Base-by-base conservation (phyloP, 805 yeast genomes). In the Hanseniaspora valbyensis region DNA sequence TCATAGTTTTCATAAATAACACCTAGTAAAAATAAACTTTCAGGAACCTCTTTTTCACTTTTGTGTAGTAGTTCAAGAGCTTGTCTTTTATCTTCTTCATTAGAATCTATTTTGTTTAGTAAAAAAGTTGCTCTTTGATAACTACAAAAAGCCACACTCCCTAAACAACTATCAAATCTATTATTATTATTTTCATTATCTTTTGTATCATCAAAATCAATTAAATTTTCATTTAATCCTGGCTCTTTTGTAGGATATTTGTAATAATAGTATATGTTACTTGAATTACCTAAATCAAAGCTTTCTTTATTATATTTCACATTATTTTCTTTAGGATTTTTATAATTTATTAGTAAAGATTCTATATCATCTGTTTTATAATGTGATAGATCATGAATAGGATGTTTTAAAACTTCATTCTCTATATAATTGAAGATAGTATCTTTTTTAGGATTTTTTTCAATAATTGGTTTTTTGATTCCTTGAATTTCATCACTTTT, bases 1-100 rank as follows among this genome's bases (percentile, higher is more conserved):
- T 26, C 44, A 32, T 48, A 40, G 18, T 48, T 48, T 33, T 48
- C 51, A 39, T 48, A 48, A 8, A 48, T 22, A 2, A 36, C 28
- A 25, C 44, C 51, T n/a, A 48, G n/a, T n/a, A 48, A 18, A 33
- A 48, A 48, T 16, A 32, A n/a, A 26, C 34, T 8, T 7, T 48
- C 44, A 14, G 51, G 51, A 40, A 40, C 34, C 5, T 19, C 12
- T 14, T 10, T 13, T 33, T 48, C 51, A 26, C 26, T 18, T 5
- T 29, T 25, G 26, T 40, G 40, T n/a, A 48, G 22, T n/a, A 48
- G 21, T 3, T 40, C 13, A 2, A 48, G 21, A 16, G 51, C 44
- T 22, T 16, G 13, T 8, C 14, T 7, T 26, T 40, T 48, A 5
- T 48, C 51, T 4, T 16, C 18, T 3, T 4, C 8, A 18, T 36